Evolutionary conservation across 148 eudicot species (phyloP).

Genomic region (Spergularia marina): DNA sequence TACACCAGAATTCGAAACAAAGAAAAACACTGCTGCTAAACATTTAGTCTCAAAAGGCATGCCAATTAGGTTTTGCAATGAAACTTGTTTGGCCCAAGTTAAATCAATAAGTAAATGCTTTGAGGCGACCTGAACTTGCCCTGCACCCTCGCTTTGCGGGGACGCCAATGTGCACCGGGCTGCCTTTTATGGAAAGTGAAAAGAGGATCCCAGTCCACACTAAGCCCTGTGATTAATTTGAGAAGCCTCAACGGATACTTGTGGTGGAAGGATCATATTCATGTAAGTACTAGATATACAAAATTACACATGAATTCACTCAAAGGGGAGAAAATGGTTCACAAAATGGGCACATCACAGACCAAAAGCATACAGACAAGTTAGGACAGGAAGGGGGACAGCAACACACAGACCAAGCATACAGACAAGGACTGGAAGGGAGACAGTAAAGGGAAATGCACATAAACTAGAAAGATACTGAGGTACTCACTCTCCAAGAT

Average conservation of each 20-base stretch:
- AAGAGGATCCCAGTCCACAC: not conserved
- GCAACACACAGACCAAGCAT: not conserved
- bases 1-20: too few relatives aligned
- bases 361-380: too few relatives aligned
- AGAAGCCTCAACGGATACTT: not conserved
- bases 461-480: slow-evolving; percentile 14
- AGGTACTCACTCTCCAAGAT: slow-evolving; percentile 52
- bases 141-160: too few relatives aligned
- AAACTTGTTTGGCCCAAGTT: too few relatives aligned
- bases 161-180: too few relatives aligned
- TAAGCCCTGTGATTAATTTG: not conserved
- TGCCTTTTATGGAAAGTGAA: not conserved
- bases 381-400: not conserved
- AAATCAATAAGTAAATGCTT: too few relatives aligned
- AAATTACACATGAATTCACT: not conserved
- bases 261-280: not conserved
- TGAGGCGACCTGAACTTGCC: too few relatives aligned
- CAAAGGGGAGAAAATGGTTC: not conserved
- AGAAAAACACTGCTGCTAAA: too few relatives aligned
- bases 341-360: too few relatives aligned
- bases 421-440: too few relatives aligned
- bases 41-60: too few relatives aligned
- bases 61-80: too few relatives aligned
- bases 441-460: not conserved
- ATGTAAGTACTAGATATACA: not conserved